A percentile compares a stretch with the other conserved stretches of the same genome.
Conservation (phyloP, 352 stramenopile species). For the Phytophthora ohioensis region DNA sequence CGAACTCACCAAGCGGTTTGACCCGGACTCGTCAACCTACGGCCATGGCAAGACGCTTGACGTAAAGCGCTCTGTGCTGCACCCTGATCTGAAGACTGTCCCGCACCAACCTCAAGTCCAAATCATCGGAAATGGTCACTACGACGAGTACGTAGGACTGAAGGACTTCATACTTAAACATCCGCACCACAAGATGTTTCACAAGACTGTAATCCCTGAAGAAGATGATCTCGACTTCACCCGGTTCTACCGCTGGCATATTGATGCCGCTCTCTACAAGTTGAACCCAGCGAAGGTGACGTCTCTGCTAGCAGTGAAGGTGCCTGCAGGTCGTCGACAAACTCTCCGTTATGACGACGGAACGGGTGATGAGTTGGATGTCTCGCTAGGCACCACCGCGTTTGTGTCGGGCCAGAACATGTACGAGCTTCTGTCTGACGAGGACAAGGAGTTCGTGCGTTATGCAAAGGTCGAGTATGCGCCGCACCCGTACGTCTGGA, state of each 20-base stretch:
- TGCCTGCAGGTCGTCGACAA: constrained; percentile 33
- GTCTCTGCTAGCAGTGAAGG: constrained; percentile 36
- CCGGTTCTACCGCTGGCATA: constrained; percentile 46
- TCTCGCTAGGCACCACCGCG: constrained; percentile 35
- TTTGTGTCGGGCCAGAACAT: constrained; percentile 45
- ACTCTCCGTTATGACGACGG: constrained; percentile 43
- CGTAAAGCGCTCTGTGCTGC: constrained; percentile 38
- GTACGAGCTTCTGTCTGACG: constrained; percentile 38
- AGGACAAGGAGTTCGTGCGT: constrained; percentile 43
- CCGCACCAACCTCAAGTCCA: constrained; percentile 44
- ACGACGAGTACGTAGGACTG: constrained; percentile 44
- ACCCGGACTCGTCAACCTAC: constrained; percentile 36
- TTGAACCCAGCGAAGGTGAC: constrained; percentile 43
- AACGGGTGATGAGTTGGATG: constrained; percentile 35
- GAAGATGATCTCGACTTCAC: constrained; percentile 42
- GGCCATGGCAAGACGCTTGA: constrained; percentile 44
- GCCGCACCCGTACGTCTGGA: constrained; percentile 45
- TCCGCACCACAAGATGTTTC: constrained; percentile 44
- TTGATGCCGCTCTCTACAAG: constrained; percentile 39
- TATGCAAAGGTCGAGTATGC: constrained; percentile 40
- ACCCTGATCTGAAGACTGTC: constrained; percentile 43
- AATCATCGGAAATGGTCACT: constrained; percentile 44
- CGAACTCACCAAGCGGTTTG: constrained; percentile 39
- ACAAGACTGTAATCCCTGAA: constrained; percentile 38
- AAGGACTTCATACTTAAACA: constrained; percentile 44